Evolutionary conservation across 805 yeast genomes (phyloP), one percentile per base, ranked within the genome.

Genomic region (Starmera caribaea): DNA sequence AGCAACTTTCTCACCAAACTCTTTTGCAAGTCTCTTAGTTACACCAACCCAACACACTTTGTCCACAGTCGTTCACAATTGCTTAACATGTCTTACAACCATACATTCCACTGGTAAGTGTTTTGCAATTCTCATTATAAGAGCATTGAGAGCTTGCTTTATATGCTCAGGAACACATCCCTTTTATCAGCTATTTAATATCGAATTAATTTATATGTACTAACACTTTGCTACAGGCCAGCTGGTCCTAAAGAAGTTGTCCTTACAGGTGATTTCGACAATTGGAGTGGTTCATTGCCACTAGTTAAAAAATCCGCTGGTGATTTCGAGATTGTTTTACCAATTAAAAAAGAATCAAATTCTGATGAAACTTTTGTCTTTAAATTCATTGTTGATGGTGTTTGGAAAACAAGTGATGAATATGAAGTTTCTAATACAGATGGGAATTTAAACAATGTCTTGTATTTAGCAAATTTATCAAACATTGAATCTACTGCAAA

Each of bases 241-340:
- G 52, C 61, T 9, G 83, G 86, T 42, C 75, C 74, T 12, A 42
- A 55, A 26, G 69, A 69, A 30, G 89, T 81, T 42, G 65, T 74
- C 47, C 73, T 81, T 38, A 81, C 88, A 16, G 89, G 89, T 44
- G 69, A 77, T 39, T 79, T 80, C 51, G 86, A 79, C 53, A 65
- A 75, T 51, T 81, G 89, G 89, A 52, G 70, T 36, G 74, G 79
- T 44, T 57, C 76, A 2, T 59, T 76, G 39, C 79, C 76, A 15
- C 61, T 81, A 44, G 83, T 78, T 35, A 74, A 79, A 51, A 72
- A 71, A 42, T 59, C 72, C 8, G 74, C 70, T 49, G 84, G 82
- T 16, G 69, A 75, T n/a, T 79, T 79, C 51, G 70, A 71, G 39
- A 59, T 79, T 39, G 67, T 78, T 3, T 66, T 77, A 39, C 86